These are phyloP conservation scores for Ulmus americana DNA, from an alignment of 331 rosid genomes.

Conservation along the genomic window DNA sequence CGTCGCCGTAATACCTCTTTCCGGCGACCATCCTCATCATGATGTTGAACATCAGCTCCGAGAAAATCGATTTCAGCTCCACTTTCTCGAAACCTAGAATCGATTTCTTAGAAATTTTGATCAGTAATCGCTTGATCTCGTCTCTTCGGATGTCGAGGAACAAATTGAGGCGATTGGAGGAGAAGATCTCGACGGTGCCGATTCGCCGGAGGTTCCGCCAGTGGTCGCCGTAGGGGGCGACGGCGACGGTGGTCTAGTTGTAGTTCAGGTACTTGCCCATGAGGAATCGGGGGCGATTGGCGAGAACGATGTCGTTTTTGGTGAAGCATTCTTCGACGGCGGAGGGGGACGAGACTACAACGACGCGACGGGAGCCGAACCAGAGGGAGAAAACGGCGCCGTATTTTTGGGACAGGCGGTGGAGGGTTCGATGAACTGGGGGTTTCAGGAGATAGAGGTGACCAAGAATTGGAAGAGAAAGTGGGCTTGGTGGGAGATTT, in stretches of 20 bases:
- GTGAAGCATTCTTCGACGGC: conserved; percentile 20
- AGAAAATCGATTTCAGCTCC: conserved; percentile 7
- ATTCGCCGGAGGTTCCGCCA: conserved; percentile 25
- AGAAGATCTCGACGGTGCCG: conserved; percentile 16
- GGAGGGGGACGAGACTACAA: conserved; percentile 11
- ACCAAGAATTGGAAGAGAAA: conserved; percentile 11
- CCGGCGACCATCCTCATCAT: conserved; percentile 11
- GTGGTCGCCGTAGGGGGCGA: conserved; percentile 21
- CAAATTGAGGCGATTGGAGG: background rate
- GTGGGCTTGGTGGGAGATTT: conserved; percentile 9
- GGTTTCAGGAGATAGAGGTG: conserved; percentile 12
- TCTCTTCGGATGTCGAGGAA: conserved; percentile 3
- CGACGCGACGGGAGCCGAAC: conserved; percentile 7
- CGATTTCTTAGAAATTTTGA: background rate
- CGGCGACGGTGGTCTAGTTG: conserved; percentile 11
- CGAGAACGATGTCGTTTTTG: conserved; percentile 15
- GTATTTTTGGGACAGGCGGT: conserved; percentile 9
- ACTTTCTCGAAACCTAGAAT: background rate
- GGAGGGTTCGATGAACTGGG: conserved; percentile 18
- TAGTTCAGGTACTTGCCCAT: background rate
- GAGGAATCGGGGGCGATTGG: conserved; percentile 19
- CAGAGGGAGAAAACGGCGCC: conserved; percentile 7
- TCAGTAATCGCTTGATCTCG: background rate
- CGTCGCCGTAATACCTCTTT: conserved; percentile 8
- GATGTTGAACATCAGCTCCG: conserved; percentile 8